Evolutionary conservation across 345 rosid species (phyloP).

Genomic region (Eucalyptus leucophloia): DNA sequence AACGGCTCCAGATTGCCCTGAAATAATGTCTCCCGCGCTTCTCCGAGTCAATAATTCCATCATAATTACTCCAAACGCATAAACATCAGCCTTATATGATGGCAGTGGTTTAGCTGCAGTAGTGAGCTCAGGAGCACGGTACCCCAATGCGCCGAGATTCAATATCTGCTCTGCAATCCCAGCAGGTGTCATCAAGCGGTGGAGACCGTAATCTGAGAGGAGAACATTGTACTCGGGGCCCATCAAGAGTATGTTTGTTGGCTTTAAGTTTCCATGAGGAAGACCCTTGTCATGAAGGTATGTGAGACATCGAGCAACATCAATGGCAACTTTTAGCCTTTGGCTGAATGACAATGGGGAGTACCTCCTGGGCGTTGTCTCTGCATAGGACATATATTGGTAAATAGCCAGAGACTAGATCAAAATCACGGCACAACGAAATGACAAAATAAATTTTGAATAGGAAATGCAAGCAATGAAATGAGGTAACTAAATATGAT

Average conservation of each 20-base stretch:
- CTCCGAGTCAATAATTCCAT: constrained; percentile 87
- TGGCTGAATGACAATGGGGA: constrained; percentile 63
- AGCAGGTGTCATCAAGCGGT: constrained; percentile 75
- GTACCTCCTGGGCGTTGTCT: constrained; percentile 86
- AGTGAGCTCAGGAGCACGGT: constrained; percentile 79
- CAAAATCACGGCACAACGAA: not conserved
- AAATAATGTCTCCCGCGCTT: constrained; percentile 90
- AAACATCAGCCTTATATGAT: constrained; percentile 72
- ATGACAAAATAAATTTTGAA: not conserved
- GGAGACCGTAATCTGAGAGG: constrained; percentile 73
- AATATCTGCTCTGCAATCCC: constrained; percentile 83
- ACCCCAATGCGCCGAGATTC: constrained; percentile 90
- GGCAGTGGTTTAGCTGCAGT: constrained; percentile 55
- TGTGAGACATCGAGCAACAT: constrained; percentile 60
- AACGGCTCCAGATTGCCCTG: constrained; percentile 90
- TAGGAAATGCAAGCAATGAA: not conserved
- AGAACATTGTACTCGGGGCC: constrained; percentile 32
- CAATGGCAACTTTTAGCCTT: constrained; percentile 73
- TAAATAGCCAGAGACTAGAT: not conserved
- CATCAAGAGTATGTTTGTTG: constrained; percentile 65
- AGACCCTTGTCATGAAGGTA: constrained; percentile 78
- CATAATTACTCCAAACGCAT: constrained; percentile 77
- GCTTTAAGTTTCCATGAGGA: constrained; percentile 86
- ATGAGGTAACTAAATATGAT: not conserved
- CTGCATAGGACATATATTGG: constrained; percentile 23